Evolutionary conservation across 352 stramenopile species (phyloP), one percentile per base, ranked within the genome.

Genomic region (Phytophthora idaei): DNA sequence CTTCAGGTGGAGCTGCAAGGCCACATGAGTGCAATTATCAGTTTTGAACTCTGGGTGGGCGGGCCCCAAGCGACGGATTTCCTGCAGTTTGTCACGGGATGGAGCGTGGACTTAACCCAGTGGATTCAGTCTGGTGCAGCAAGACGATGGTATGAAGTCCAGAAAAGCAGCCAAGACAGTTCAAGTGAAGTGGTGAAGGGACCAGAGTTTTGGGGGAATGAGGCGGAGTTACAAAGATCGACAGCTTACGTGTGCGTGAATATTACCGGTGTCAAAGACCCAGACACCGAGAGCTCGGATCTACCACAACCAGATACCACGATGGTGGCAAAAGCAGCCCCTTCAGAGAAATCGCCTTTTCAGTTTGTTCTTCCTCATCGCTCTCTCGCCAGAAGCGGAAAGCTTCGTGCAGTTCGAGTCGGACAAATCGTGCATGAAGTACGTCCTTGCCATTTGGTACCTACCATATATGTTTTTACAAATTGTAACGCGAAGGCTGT

Each of bases 361-460:
- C 64, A 47, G 0, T 74, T 88, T 41, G 55, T 73, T 2, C 31
- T 80, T 15, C 77, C 79, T 3, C 34, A 61, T 37, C 53, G 57
- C 4, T 61, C 54, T 9, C 25, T 81, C 25, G 15, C 48, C 8
- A 71, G 56, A 25, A 72, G 44, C 17, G 21, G 57, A 15, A 59
- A 57, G 8, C 57, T 84, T 37, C 67, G 70, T 11, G 59, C 62
- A 14, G 41, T 77, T 48, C 66, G 67, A 21, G 51, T 84, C 2
- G 67, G 67, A 29, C 52, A 78, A 73, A 73, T 85, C 45, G 47
- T 76, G 7, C 64, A 78, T 32, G 55, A 83, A 68, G 76, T 88
- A 51, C 45, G 56, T 32, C 2, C 4, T 51, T 51, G 11, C 8
- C 36, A 44, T 14, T 27, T 32, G 1, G 2, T 21, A 21, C 21